Evolutionary conservation across 2,329 filamentous ascomycete genomes (phyloP), one percentile per base, ranked within the genome.

Genomic region (Phyllosticta citribraziliensis): DNA sequence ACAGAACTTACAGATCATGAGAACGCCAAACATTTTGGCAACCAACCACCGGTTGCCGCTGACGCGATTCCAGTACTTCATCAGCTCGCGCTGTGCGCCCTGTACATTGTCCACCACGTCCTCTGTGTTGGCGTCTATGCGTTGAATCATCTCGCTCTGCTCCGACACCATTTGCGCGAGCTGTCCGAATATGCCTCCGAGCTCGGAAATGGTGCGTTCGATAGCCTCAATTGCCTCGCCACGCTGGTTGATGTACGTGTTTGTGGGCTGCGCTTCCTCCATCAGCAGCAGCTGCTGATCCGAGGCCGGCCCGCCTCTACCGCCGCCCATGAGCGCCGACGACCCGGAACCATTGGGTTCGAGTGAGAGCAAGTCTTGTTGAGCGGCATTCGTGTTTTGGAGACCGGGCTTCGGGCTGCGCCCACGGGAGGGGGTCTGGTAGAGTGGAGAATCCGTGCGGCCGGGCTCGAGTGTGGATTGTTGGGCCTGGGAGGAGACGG

Each of bases 71-170:
- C 94, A 99, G 76, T 97, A 99, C 74, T 97, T 97, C 77, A 99
- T 84, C 70, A 99, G 74, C 75, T 99, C 93, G 65, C 92, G 83
- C 73, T 99, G 94, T 5, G 94, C 94, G 19, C 94, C 94, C 70
- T 96, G 85, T n/a, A 99, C 93, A 68, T 99, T 99, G 70, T 97
- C 93, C 60, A 99, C 93, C 5, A 99, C 91, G 68, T 97, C 92
- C 70, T 99, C 94, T 1, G 93, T 97, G 74, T 97, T 97, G 66
- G 93, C 93, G 69, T 97, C 93, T 70, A 97, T 97, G 56, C 93
- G 83, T 75, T 97, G 91, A 66, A 99, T 96, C 88, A 96, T 96
- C 75, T 97, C 94, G 64, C 89, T 91, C 76, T 99, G 94, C 74
- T 99, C 93, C 60, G 88, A 91, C 30, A 99, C 94, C 94, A 99